A percentile compares a stretch with the other conserved stretches of the same genome.
phyloP scores from a whole-genome alignment of 768 basidiomycete genomes.

The Boletus sp. region DNA sequence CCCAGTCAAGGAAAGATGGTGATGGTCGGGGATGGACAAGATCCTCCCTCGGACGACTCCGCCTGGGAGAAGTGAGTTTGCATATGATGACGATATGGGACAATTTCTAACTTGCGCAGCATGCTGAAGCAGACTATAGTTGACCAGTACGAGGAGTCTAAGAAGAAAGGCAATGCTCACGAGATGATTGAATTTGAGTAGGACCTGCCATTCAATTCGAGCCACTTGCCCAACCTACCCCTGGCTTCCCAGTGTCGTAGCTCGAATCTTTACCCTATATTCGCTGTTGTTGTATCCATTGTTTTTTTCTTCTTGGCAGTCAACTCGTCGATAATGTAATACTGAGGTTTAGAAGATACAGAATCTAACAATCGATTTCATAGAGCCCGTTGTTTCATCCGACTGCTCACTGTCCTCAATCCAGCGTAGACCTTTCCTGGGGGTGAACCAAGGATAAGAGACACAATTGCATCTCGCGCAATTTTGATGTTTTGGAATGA shows the following conservation, averaged over 20 bases:
- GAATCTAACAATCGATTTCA: constrained; percentile 33
- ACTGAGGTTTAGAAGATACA: constrained; percentile 5
- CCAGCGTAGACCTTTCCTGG: constrained; percentile 94
- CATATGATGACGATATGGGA: neutral
- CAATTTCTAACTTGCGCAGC: constrained; percentile 30
- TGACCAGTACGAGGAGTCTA: constrained; percentile 48
- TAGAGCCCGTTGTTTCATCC: constrained; percentile 90
- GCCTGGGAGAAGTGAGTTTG: constrained; percentile 58
- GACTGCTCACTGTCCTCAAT: constrained; percentile 83
- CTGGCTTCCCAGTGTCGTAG: neutral
- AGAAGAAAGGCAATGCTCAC: constrained; percentile 27
- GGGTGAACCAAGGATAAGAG: constrained; percentile 90
- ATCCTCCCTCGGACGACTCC: constrained; percentile 53
- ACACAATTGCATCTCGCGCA: constrained; percentile 93
- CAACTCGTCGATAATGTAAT: constrained; percentile 9
- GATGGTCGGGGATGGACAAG: constrained; percentile 65
- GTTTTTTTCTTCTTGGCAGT: constrained; percentile 1
- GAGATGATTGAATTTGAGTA: constrained; percentile 10
- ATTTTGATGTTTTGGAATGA: constrained; percentile 99
- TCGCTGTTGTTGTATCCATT: neutral
- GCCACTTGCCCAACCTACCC: neutral
- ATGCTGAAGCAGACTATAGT: constrained; percentile 45
- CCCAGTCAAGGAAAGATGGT: constrained; percentile 61
- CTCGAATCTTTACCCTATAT: neutral
- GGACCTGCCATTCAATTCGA: neutral